Percentiles rank a stretch among this genome's conserved stretches.
Evolutionary conservation across 164 flowering plant species (phyloP).

Genomic region (Vitis rupestris): DNA sequence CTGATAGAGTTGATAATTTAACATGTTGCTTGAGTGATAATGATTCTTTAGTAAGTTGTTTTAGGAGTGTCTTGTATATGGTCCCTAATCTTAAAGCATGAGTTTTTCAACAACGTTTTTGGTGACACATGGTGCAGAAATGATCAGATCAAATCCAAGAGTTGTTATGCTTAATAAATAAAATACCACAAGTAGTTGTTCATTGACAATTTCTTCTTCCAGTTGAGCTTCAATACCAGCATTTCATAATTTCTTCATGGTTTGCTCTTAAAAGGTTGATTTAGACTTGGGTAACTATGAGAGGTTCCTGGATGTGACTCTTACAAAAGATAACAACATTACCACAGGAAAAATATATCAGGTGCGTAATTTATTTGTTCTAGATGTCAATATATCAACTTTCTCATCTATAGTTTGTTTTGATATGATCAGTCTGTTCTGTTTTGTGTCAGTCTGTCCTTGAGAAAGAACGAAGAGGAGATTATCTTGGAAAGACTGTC

Average conservation of each 20-base stretch:
- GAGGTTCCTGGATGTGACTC: constrained; percentile 88
- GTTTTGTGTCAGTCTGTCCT: constrained; percentile 71
- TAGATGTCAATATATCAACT: background rate
- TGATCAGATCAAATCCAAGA: no score
- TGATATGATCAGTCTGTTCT: constrained; percentile 2
- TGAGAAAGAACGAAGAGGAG: constrained; percentile 86
- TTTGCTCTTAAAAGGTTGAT: constrained; percentile 63
- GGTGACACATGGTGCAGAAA: no score
- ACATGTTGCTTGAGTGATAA: no score
- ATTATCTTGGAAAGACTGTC: constrained; percentile 97
- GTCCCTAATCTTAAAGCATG: no score
- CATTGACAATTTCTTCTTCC: background rate
- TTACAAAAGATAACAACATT: constrained; percentile 90
- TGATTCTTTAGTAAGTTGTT: no score
- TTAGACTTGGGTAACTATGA: constrained; percentile 96
- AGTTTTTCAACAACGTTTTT: no score
- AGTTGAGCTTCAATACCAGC: background rate
- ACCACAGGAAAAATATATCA: constrained; percentile 97
- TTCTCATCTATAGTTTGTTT: constrained; percentile 2
- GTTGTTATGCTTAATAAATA: no score
- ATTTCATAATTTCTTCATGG: background rate
- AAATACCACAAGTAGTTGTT: background rate
- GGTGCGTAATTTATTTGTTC: constrained; percentile 37
- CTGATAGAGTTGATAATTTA: no score
- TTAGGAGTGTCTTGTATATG: no score